phyloP scores from a whole-genome alignment of 108 stramenopile genomes.

The Pseudonitzschia multistriata region DNA sequence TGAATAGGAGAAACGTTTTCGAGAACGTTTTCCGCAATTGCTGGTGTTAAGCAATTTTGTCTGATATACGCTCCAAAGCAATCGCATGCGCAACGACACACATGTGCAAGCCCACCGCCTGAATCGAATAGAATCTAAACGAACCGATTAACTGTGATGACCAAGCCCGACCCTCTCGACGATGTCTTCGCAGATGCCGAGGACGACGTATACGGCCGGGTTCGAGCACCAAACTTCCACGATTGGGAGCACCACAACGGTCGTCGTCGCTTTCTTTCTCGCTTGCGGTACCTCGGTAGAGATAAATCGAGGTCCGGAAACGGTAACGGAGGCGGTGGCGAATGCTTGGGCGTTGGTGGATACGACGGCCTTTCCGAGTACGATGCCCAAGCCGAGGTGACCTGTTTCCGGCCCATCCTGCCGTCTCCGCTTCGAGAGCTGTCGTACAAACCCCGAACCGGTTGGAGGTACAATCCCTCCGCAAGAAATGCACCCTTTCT shows the following conservation, averaged over 20 bases:
- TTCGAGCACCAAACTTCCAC: constrained; percentile 7
- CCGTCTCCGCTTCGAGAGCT: constrained; percentile 24
- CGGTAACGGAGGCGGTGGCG: background rate
- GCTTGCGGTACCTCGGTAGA: too few species aligned
- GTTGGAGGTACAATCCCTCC: constrained; percentile 28
- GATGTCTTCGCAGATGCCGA: background rate
- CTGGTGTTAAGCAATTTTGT: too few species aligned
- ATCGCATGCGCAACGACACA: too few species aligned
- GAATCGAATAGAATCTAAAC: too few species aligned
- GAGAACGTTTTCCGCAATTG: too few species aligned
- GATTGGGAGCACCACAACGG: background rate
- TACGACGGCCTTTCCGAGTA: background rate
- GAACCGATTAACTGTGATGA: too few species aligned
- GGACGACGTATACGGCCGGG: constrained; percentile 9
- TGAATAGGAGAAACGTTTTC: too few species aligned
- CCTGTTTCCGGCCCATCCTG: constrained; percentile 17
- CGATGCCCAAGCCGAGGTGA: background rate
- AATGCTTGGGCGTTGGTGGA: background rate
- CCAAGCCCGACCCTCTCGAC: too few species aligned
- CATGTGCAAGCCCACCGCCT: too few species aligned
- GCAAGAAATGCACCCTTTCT: background rate
- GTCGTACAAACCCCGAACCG: constrained; percentile 20
- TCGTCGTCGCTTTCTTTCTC: background rate
- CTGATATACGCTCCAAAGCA: too few species aligned
- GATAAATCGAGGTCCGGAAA: too few species aligned